Evolutionary conservation across 2,329 filamentous ascomycete species (phyloP).

Genomic region (Trichoderma cornu-damae): DNA sequence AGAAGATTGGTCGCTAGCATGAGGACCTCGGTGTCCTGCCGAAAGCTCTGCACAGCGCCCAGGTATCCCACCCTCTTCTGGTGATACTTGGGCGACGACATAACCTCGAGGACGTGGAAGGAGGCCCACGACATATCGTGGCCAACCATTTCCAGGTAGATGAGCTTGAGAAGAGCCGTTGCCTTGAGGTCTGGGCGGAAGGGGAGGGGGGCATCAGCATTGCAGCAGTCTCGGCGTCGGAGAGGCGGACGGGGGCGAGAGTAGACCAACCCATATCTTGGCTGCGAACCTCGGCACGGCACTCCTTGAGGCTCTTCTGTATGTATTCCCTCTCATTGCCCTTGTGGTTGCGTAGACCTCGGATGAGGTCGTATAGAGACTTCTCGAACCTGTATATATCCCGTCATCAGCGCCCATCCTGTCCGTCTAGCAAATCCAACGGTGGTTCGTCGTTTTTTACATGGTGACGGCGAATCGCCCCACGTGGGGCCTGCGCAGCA

Average conservation of each 20-base stretch:
- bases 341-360: conserved; percentile 91
- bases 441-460: conserved; percentile 4
- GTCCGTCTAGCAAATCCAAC: background rate
- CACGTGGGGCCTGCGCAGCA: conserved; percentile 21
- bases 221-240: background rate
- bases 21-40: conserved; percentile 90
- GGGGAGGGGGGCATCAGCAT: conserved; percentile 5
- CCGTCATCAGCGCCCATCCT: background rate
- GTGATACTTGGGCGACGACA: conserved; percentile 91
- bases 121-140: conserved; percentile 99
- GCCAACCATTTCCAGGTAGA: conserved; percentile 98
- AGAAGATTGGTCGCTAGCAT: conserved; percentile 96
- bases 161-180: conserved; percentile 88
- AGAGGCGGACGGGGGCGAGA: no score
- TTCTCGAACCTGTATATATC: conserved; percentile 86
- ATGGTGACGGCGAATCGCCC: conserved; percentile 23
- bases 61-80: conserved; percentile 96
- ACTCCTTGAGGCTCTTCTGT: conserved; percentile 89
- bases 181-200: conserved; percentile 74
- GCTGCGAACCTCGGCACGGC: conserved; percentile 82
- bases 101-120: conserved; percentile 97
- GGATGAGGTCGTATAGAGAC: conserved; percentile 96
- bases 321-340: conserved; percentile 94
- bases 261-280: conserved; percentile 81
- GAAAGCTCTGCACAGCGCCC: conserved; percentile 91